Conservation (phyloP, 805 yeast species). For the Candida coquimbonensis region DNA sequence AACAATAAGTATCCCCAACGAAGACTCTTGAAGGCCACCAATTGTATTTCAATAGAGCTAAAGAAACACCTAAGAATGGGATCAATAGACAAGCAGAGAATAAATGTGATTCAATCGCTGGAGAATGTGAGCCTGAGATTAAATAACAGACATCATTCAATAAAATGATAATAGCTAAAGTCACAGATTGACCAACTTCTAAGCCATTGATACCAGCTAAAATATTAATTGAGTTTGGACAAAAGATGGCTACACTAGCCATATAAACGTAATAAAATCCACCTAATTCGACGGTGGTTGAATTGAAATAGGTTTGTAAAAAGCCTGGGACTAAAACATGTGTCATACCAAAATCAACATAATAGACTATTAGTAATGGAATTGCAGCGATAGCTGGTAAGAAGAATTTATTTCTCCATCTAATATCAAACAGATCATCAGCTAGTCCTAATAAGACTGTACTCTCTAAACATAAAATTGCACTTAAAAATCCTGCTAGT, state of each 20-base stretch:
- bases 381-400: slow-evolving; percentile 91
- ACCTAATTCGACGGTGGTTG: slow-evolving; percentile 62
- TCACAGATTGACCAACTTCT: slow-evolving; percentile 91
- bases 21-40: slow-evolving; percentile 91
- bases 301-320: slow-evolving; percentile 34
- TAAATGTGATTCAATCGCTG: slow-evolving; percentile 75
- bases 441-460: slow-evolving; percentile 82
- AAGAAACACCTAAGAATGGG: slow-evolving; percentile 82
- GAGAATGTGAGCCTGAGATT: slow-evolving; percentile 34
- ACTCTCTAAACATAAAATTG: slow-evolving; percentile 74
- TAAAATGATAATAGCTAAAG: slow-evolving; percentile 63
- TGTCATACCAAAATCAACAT: slow-evolving; percentile 90
- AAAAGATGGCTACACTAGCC: slow-evolving; percentile 86
- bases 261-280: slow-evolving; percentile 76
- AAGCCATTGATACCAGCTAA: slow-evolving; percentile 95
- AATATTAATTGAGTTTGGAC: slow-evolving; percentile 94
- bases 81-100: slow-evolving; percentile 72
- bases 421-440: slow-evolving; percentile 90
- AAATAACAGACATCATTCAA: slow-evolving; percentile 73
- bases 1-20: slow-evolving; percentile 98
- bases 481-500: slow-evolving; percentile 80
- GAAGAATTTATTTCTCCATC: slow-evolving; percentile 97
- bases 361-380: slow-evolving; percentile 85
- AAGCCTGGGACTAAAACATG: slow-evolving; percentile 73
- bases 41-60: slow-evolving; percentile 70